phyloP scores from a whole-genome alignment of 1,139 yeast genomes.

The Sugiyamaella castrensis region DNA sequence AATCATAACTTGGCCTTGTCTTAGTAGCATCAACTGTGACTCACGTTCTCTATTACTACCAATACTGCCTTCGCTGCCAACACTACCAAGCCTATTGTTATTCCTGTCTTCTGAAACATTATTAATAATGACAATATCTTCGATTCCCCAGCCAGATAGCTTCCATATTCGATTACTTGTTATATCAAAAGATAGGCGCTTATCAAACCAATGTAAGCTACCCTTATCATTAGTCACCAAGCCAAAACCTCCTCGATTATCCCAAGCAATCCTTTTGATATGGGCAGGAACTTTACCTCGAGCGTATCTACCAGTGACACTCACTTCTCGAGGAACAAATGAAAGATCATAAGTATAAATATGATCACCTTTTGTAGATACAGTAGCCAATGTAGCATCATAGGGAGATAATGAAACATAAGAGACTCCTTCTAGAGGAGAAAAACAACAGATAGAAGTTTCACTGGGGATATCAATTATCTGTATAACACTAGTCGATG shows the following conservation, averaged over 20 bases:
- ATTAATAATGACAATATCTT: slow-evolving; percentile 21
- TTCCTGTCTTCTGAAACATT: slow-evolving; percentile 6
- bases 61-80: neutral
- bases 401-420: slow-evolving; percentile 59
- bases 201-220: slow-evolving; percentile 59
- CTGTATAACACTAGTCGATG: slow-evolving; percentile 24
- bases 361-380: slow-evolving; percentile 58
- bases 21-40: slow-evolving; percentile 18
- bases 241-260: slow-evolving; percentile 47
- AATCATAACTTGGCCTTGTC: slow-evolving; percentile 42
- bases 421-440: slow-evolving; percentile 63
- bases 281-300: slow-evolving; percentile 65
- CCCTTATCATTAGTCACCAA: slow-evolving; percentile 57
- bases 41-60: neutral
- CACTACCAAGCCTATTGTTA: slow-evolving; percentile 1
- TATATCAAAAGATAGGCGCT: slow-evolving; percentile 28
- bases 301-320: slow-evolving; percentile 55
- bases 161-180: slow-evolving; percentile 31
- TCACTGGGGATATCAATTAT: slow-evolving; percentile 49
- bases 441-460: slow-evolving; percentile 49
- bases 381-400: slow-evolving; percentile 58
- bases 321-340: slow-evolving; percentile 49
- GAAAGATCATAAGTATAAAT: slow-evolving; percentile 65
- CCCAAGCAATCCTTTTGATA: slow-evolving; percentile 56
- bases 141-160: slow-evolving; percentile 30